Percentiles rank a stretch among this genome's conserved stretches.
Conservation (phyloP, 495 filamentous ascomycete genomes). For the Aspergillus steynii region DNA sequence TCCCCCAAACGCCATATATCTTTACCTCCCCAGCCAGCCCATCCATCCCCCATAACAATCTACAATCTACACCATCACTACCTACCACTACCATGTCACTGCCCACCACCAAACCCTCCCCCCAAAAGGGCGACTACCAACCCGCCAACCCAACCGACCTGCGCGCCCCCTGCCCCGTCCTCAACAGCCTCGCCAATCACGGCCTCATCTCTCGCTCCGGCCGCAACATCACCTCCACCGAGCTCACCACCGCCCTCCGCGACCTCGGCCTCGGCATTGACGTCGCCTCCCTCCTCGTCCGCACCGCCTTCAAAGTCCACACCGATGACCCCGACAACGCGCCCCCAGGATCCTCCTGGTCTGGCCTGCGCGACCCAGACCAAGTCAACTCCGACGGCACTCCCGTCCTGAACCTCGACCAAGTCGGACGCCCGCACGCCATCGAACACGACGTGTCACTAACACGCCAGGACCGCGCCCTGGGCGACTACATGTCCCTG, state of each 20-base stretch:
- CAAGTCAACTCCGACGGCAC: constrained; percentile 13
- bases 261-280: constrained; percentile 13
- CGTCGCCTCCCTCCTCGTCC: constrained; percentile 6
- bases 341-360: constrained; percentile 3
- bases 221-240: constrained; percentile 16
- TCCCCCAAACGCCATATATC: too few relatives aligned
- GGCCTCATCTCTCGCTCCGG: constrained; percentile 16
- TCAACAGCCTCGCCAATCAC: constrained; percentile 23
- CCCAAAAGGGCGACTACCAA: constrained; percentile 7
- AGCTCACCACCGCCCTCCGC: constrained; percentile 13
- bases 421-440: constrained; percentile 17
- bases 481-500: constrained; percentile 16
- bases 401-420: constrained; percentile 16
- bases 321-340: constrained; percentile 7
- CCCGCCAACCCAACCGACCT: constrained; percentile 7
- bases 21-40: too few relatives aligned
- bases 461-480: constrained; percentile 17
- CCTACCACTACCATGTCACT: background rate
- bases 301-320: constrained; percentile 17
- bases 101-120: background rate
- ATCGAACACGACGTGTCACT: constrained; percentile 23
- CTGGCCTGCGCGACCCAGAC: constrained; percentile 14
- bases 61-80: background rate
- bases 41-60: too few relatives aligned
- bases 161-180: constrained; percentile 17